These are phyloP conservation scores for Aspergillus sojae DNA, from an alignment of 2,329 filamentous ascomycete species.

Conservation along the genomic window DNA sequence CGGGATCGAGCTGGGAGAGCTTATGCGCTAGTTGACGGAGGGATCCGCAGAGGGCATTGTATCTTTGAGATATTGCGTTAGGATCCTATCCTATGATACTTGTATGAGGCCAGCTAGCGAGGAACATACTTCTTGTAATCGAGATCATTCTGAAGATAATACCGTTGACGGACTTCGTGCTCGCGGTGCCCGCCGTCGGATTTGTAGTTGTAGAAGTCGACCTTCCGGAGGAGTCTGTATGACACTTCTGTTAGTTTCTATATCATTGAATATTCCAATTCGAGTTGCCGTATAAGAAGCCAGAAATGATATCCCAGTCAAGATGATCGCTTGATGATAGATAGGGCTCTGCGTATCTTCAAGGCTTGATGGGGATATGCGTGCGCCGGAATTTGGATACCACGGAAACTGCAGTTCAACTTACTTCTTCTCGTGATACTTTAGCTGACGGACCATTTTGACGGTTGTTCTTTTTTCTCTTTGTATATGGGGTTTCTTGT, in stretches of 20 bases:
- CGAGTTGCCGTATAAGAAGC: no score
- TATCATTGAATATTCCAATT: no score
- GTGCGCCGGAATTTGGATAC: no score
- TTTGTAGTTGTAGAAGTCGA: conserved; percentile 94
- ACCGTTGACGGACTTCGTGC: conserved; percentile 76
- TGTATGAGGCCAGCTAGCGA: no score
- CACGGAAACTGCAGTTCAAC: conserved; percentile 5
- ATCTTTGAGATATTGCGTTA: background rate
- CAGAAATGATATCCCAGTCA: no score
- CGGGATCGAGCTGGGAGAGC: conserved; percentile 77
- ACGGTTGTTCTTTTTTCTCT: background rate
- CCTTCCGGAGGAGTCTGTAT: conserved; percentile 72
- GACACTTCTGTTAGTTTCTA: background rate
- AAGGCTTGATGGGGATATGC: no score
- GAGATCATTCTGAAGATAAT: conserved; percentile 86
- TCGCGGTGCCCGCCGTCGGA: conserved; percentile 85
- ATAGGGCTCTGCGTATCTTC: no score
- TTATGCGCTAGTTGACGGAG: conserved; percentile 87
- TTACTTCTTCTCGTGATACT: conserved; percentile 89
- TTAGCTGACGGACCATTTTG: conserved; percentile 90
- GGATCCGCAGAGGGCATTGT: conserved; percentile 70
- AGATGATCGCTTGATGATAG: no score
- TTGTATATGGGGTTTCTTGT: background rate
- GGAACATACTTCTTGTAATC: conserved; percentile 70
- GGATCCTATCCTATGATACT: background rate